Percentiles rank a stretch among this genome's conserved stretches.
phyloP scores from a whole-genome alignment of 768 basidiomycete species.

The Fomitopsis pulvina region DNA sequence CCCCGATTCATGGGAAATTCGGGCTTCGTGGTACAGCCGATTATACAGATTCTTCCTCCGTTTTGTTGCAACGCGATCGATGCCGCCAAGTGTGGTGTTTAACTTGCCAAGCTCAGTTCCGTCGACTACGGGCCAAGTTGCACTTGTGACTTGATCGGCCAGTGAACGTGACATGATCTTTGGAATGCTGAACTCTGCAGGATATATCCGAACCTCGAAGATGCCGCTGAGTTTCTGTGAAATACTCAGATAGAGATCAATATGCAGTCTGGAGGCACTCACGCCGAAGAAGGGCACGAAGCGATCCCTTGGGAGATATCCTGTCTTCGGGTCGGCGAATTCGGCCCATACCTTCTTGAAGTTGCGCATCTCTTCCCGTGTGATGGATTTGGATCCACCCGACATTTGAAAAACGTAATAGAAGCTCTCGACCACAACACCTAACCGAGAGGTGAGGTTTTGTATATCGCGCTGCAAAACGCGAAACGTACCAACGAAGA shows the following conservation, averaged over 20 bases:
- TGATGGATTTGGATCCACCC: constrained; percentile 74
- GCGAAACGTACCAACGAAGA: constrained; percentile 72
- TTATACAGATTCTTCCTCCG: constrained; percentile 65
- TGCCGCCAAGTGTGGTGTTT: constrained; percentile 45
- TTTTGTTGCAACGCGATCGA: constrained; percentile 61
- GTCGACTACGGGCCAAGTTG: constrained; percentile 29
- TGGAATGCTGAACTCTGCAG: constrained; percentile 53
- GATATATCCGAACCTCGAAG: constrained; percentile 86
- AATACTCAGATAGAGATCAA: background rate
- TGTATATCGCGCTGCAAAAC: background rate
- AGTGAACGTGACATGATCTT: constrained; percentile 51
- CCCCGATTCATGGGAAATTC: constrained; percentile 59
- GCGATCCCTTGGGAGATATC: constrained; percentile 61
- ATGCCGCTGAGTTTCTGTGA: constrained; percentile 73
- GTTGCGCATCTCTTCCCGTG: constrained; percentile 84
- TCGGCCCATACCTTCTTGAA: constrained; percentile 95
- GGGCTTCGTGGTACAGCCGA: constrained; percentile 83
- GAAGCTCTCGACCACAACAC: constrained; percentile 94
- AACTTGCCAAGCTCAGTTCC: constrained; percentile 64
- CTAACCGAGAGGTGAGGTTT: constrained; percentile 24
- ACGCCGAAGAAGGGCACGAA: constrained; percentile 83
- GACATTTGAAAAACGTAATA: constrained; percentile 91
- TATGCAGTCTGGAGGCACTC: constrained; percentile 27
- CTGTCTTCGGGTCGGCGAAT: constrained; percentile 72
- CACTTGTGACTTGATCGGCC: constrained; percentile 29